Evolutionary conservation across 1,284 basidiomycete species (phyloP), one percentile per base, ranked within the genome.

Genomic region (Fomitiporia mediterranea): DNA sequence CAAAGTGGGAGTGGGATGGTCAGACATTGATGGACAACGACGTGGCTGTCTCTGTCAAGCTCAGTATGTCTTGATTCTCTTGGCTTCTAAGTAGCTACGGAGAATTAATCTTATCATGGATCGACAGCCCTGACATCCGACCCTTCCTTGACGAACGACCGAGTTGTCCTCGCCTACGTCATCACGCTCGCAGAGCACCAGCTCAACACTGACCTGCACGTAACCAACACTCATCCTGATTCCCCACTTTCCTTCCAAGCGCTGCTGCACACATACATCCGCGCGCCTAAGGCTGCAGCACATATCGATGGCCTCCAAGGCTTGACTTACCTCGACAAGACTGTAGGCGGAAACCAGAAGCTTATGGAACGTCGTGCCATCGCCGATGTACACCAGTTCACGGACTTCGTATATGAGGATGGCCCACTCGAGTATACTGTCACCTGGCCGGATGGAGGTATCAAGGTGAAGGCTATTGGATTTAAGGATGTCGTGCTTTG

Each of bases 201-300:
- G 67, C 74, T 95, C 57, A 82, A 79, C 62, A 91, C 89, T 32
- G 84, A 89, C 66, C 73, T 95, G 9, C 86, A 91, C 67, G 84
- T 95, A 57, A 78, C 76, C 60, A 94, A 94, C 66, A 77, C 79
- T 0, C 81, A 80, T 4, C 65, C 73, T 0, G 72, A 77, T 23
- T 72, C 78, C 53, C 61, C 69, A 2, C 78, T 94, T 51, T 83
- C 85, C 66, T 95, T 94, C 74, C 93, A 96, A 70, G 86, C 91
- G 1, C 75, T 96, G 34, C 78, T 96, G 56, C 93, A 95, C 70
- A 92, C 80, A 55, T 96, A 96, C 70, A 78, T 94, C 59, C 79
- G 78, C n/a, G 88, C 80, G 5, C 86, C 79, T 44, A 77, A 78
- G 39, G 76, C 77, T 56, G 70, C 77, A 4, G 80, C 83, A n/a